These are phyloP conservation scores for Nyctanthes arbortristis DNA, from an alignment of 257 asterid genomes.

Conservation along the genomic window DNA sequence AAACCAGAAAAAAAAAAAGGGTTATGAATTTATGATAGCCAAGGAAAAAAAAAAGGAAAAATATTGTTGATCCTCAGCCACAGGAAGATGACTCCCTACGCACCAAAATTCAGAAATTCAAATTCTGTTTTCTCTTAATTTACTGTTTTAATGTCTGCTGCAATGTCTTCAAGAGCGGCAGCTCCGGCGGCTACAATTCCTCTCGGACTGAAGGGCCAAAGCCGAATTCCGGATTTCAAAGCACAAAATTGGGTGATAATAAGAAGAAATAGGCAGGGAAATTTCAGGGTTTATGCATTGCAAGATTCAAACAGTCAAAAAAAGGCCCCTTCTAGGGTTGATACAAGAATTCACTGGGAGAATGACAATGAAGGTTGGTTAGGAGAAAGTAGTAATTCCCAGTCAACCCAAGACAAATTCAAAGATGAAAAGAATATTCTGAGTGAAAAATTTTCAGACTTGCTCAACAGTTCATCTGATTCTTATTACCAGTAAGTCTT, in stretches of 20 bases:
- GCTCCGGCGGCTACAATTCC: slow-evolving; percentile 47
- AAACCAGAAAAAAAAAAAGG: background rate
- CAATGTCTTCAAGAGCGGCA: slow-evolving; percentile 68
- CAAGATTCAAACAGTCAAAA: slow-evolving; percentile 42
- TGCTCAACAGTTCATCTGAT: slow-evolving; percentile 72
- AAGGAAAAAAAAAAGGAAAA: background rate
- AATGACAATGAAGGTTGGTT: slow-evolving; percentile 91
- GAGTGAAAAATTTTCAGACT: slow-evolving; percentile 65
- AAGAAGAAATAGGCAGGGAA: slow-evolving; percentile 16
- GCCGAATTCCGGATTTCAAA: slow-evolving; percentile 28
- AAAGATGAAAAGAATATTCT: slow-evolving; percentile 50
- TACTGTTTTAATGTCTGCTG: slow-evolving; percentile 7
- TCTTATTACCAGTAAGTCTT: slow-evolving; percentile 81
- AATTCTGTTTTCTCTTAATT: no score
- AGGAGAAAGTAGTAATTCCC: slow-evolving; percentile 53
- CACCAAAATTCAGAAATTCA: slow-evolving; percentile 18
- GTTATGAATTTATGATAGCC: no score
- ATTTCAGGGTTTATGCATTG: slow-evolving; percentile 33
- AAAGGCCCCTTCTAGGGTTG: slow-evolving; percentile 70
- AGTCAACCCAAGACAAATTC: slow-evolving; percentile 37
- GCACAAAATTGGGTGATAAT: slow-evolving; percentile 9
- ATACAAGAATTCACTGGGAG: slow-evolving; percentile 91
- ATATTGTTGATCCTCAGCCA: slow-evolving; percentile 41
- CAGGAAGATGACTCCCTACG: slow-evolving; percentile 25
- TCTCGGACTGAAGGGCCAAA: slow-evolving; percentile 36